A percentile compares a stretch with the other conserved stretches of the same genome.
These are phyloP conservation scores for Crithidia bombi DNA, from an alignment of 208 protist species.

Conservation along the genomic window DNA sequence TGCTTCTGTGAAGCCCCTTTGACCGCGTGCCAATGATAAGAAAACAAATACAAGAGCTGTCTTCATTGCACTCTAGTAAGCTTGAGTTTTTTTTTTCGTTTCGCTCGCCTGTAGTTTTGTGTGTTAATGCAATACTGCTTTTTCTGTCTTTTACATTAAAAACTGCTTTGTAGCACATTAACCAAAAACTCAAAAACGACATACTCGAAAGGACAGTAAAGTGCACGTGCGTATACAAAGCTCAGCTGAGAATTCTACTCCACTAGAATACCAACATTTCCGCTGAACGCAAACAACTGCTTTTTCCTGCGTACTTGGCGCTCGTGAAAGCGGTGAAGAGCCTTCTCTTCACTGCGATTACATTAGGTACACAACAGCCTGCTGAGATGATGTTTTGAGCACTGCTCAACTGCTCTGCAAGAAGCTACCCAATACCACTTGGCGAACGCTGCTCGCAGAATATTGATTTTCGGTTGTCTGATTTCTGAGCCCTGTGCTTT, in stretches of 20 bases:
- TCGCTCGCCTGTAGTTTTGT: background rate
- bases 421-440: background rate
- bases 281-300: no score
- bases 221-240: background rate
- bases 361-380: no score
- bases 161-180: slow-evolving; percentile 17
- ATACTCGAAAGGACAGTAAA: background rate
- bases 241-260: background rate
- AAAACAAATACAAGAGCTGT: no score
- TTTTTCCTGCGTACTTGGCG: no score
- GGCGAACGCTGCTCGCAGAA: background rate
- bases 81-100: slow-evolving; percentile 1
- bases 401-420: no score
- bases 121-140: background rate
- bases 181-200: background rate
- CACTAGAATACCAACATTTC: no score
- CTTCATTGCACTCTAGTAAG: background rate
- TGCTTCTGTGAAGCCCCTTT: no score
- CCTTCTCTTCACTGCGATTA: no score
- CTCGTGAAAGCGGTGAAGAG: no score
- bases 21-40: no score
- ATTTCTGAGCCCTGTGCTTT: background rate
- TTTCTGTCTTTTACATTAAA: background rate
- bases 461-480: background rate
- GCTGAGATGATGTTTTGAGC: no score